Evolutionary conservation across 2,329 filamentous ascomycete species (phyloP), one percentile per base, ranked within the genome.

Genomic region (Fusarium staphyleae): DNA sequence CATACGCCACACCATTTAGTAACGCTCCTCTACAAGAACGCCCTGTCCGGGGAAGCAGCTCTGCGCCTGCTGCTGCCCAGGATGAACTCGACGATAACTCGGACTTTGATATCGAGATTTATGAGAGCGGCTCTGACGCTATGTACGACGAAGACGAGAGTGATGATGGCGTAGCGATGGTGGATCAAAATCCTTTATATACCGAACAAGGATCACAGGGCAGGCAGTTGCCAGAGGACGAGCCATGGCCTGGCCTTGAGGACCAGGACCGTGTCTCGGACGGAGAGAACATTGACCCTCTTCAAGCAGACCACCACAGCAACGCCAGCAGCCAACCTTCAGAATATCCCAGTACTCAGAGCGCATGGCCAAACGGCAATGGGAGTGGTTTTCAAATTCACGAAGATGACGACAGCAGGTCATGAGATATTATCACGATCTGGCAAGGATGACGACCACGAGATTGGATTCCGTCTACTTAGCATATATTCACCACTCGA

Each of bases 1-100:
- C 85, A n/a, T 92, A 92, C 66, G 87, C 88, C 3, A 93, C 89
- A 1, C 89, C 89, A 0, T 80, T 87, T 67, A 91, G 88, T 66
- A 87, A 86, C 55, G 82, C 78, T 3, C 78, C 83, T 1, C 70
- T 74, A 8, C 70, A 77, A 11, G 79, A 81, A 47, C 73, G 75
- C 13, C 58, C 58, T 5, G 35, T 66, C 2, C 65, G 71, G 12
- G 63, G 65, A 35, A 65, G 67, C 28, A 74, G 72, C 37, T 55
- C 65, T 12, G 61, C 65, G 6, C 69, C 66, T 3, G 67, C 63
- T 11, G 65, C 58, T 13, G 53, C 61, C 4, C 63, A 67, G 29
- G 71, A 75, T 57, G 66, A 63, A 1, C 67, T 73, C 28, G 71
- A 73, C 28, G 70, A 74, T 41, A 71, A 75, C n/a, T 70, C 72